Evolutionary conservation across 2,329 filamentous ascomycete species (phyloP), one percentile per base, ranked within the genome.

Genomic region (Epichloe amarillans): DNA sequence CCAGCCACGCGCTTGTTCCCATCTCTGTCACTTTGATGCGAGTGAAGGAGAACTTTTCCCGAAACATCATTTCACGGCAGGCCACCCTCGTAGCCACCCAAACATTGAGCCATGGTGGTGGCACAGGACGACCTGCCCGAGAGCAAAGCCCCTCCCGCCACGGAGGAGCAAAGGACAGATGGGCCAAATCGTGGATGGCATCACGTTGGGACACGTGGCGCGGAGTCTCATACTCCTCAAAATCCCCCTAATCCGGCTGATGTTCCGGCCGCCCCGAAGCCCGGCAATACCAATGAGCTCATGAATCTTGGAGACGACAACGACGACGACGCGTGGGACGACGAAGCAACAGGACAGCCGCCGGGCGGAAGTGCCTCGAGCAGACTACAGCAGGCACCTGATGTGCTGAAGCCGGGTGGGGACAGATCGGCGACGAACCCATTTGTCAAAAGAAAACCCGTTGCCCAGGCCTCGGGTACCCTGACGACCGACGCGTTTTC

Each of bases 391-490:
- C 58, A 61, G 26, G 57, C 65, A 2, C 67, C 70, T 3, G 56
- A 61, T 19, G 53, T 59, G 2, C 57, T 69, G 48, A 62, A 59
- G 36, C 67, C 70, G 23, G 66, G 63, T 48, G 59, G 53, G 12
- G 57, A 59, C 8, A 63, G 64, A 38, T 57, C 61, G 26, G 69
- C 74, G 51, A 77, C 75, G 19, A 80, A 80, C 49, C 76, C 76
- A 0, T 80, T 80, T 60, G 57, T 69, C 21, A 74, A 74, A 53
- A 72, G 74, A 51, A 75, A 75, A 55, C 55, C 55, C 8, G 46
- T 57, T 39, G 48, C 52, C 12, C 52, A 44, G 41, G 40, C 50
- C 51, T 36, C 55, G 51, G 44, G 26, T 4, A 55, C 58, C 11
- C 53, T 59, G 11, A 61, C 64, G 6, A 64, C 67, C 1, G 62